phyloP scores from a whole-genome alignment of 176 grass and related monocot species.

The Chrysopogon serrulatus region DNA sequence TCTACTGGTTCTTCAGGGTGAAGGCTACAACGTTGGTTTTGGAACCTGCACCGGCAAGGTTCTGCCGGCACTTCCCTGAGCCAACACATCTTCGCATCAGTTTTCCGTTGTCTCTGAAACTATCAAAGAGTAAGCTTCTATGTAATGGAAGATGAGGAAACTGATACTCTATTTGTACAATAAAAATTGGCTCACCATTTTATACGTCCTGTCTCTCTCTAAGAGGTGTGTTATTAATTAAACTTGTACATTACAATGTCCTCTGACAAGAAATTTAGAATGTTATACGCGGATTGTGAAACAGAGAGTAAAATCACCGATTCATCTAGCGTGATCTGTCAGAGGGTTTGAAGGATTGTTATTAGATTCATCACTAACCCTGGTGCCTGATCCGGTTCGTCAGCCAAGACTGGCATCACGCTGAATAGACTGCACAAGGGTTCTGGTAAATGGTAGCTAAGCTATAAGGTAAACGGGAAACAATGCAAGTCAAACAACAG shows the following conservation, averaged over 20 bases:
- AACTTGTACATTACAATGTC: background rate
- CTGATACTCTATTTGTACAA: background rate
- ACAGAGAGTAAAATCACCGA: background rate
- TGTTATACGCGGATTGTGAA: background rate
- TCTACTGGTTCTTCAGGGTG: slow-evolving; percentile 40
- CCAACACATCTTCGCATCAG: background rate
- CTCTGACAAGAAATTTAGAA: background rate
- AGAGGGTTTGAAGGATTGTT: background rate
- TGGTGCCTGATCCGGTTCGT: background rate
- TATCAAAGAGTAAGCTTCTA: background rate
- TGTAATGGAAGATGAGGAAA: background rate
- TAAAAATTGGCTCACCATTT: background rate
- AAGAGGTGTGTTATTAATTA: background rate
- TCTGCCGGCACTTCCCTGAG: slow-evolving; percentile 60
- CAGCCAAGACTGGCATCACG: background rate
- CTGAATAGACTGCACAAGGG: background rate
- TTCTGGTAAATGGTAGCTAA: background rate
- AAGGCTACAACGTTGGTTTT: slow-evolving; percentile 85
- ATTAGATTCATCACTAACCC: background rate
- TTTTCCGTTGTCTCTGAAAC: background rate
- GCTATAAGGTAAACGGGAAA: background rate
- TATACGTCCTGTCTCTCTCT: background rate
- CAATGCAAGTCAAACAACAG: no score
- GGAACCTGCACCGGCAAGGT: slow-evolving; percentile 79
- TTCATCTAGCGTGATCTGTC: background rate